Percentiles rank a stretch among this genome's conserved stretches.
Evolutionary conservation across 345 rosid genomes (phyloP).

Genomic region (Rhizophora apiculata): DNA sequence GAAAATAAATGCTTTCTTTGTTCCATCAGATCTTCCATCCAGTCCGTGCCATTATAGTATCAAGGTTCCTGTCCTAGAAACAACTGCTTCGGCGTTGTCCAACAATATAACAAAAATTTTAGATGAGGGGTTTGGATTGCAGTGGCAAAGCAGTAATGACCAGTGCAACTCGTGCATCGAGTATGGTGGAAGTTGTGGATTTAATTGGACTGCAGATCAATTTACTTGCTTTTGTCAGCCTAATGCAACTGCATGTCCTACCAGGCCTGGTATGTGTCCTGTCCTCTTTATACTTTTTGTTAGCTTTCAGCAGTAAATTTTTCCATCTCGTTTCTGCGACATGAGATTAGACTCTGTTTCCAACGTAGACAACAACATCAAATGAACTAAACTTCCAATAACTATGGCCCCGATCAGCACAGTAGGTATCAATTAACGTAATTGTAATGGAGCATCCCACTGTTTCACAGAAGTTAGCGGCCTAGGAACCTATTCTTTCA

Average conservation of each 20-base stretch:
- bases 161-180: conserved; percentile 9
- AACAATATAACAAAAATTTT: conserved; percentile 5
- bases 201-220: not conserved
- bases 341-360: no score
- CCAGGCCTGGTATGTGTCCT: conserved; percentile 15
- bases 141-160: conserved; percentile 1
- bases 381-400: no score
- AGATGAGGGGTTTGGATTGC: conserved; percentile 22
- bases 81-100: conserved; percentile 13
- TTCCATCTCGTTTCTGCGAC: no score
- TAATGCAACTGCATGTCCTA: conserved; percentile 9
- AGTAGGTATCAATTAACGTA: no score
- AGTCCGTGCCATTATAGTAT: conserved; percentile 9
- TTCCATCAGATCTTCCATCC: not conserved
- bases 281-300: not conserved
- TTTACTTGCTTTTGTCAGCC: conserved; percentile 28
- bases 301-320: no score
- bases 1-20: not conserved
- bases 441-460: no score
- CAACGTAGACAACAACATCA: no score
- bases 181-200: conserved; percentile 20
- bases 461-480: no score
- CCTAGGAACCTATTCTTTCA: no score
- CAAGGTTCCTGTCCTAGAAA: conserved; percentile 10
- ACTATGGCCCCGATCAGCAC: no score